Conservation (phyloP, 768 basidiomycete genomes). For the Calocybe cyanea region DNA sequence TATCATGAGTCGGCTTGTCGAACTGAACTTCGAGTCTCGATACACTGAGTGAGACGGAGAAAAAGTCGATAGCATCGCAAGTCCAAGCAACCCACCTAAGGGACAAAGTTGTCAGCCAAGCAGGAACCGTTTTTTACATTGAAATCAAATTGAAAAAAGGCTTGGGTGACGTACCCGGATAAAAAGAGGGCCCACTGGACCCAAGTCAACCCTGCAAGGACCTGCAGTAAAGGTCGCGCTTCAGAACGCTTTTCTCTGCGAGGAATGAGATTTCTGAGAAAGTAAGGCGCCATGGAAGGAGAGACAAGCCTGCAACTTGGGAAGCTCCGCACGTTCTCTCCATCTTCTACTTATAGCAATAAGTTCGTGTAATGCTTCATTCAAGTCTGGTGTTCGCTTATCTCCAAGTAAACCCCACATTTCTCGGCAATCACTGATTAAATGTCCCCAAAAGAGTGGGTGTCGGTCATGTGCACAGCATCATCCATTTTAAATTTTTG, state of each 20-base stretch:
- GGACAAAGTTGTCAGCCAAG: constrained; percentile 7
- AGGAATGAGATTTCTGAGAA: constrained; percentile 44
- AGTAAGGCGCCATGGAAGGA: constrained; percentile 44
- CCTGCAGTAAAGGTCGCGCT: constrained; percentile 38
- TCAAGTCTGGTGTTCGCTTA: background rate
- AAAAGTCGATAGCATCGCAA: constrained; percentile 85
- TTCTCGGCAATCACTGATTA: background rate
- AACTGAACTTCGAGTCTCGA: constrained; percentile 46
- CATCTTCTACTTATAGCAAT: background rate
- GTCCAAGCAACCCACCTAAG: constrained; percentile 82
- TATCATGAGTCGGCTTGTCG: constrained; percentile 30
- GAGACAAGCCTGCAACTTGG: background rate
- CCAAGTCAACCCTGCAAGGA: constrained; percentile 40
- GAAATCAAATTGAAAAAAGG: constrained; percentile 3
- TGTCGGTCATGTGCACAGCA: background rate
- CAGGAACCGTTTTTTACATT: background rate
- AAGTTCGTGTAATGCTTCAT: background rate
- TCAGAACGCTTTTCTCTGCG: constrained; percentile 35
- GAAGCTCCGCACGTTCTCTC: background rate
- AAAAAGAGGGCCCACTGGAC: constrained; percentile 59
- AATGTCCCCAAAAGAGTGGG: background rate
- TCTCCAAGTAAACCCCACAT: constrained; percentile 4
- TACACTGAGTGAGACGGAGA: constrained; percentile 66
- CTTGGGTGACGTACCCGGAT: constrained; percentile 43
- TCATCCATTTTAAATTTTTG: background rate